Base-by-base conservation (phyloP, 108 stramenopile species). In the Skeletonema tropicum region DNA sequence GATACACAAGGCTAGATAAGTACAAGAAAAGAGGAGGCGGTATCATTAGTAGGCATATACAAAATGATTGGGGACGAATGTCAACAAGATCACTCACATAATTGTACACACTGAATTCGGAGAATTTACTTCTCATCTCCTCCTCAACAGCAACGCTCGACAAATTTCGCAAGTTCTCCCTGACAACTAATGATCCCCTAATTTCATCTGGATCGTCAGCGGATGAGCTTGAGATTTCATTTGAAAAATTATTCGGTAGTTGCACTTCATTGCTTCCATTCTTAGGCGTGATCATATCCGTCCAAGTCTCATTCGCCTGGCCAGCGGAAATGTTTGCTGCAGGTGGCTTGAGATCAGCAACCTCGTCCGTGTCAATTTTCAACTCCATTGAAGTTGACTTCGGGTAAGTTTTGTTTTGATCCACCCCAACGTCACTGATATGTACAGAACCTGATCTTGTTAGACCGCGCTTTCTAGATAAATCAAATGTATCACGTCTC, bases 1-100 rank as follows among this genome's bases (percentile, higher is more conserved):
- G 77, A 79, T 3, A 79, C 82, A 45, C 82, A 83, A 33, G 82
- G 77, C 71, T 58, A 33, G n/a, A 33, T 29, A n/a, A n/a, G 26
- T 29, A 29, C 1, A 29, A 29, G 26, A 29, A n/a, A n/a, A n/a
- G n/a, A 29, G 26, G 26, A 29, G 2, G 26, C 2, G 6, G n/a
- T 25, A 66, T 23, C 0, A 62, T 36, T 4, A 65, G 23, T 36
- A 30, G 48, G 6, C 33, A 11, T 6, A 39, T 35, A 5, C 0
- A 38, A 6, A 10, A 29, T 26, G 7, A 29, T 29, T 1, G 1
- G 26, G 26, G 26, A 29, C 26, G 2, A 29, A 29, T 29, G 26
- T 29, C 5, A 35, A 69, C 5, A 11, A 65, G 12, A 14, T 5
- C 5, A 68, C 74, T 74, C 64, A 74, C 74, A 15, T 74, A 66